These are phyloP conservation scores for Penicillium antarcticum DNA, from an alignment of 495 filamentous ascomycete species.

Conservation along the genomic window DNA sequence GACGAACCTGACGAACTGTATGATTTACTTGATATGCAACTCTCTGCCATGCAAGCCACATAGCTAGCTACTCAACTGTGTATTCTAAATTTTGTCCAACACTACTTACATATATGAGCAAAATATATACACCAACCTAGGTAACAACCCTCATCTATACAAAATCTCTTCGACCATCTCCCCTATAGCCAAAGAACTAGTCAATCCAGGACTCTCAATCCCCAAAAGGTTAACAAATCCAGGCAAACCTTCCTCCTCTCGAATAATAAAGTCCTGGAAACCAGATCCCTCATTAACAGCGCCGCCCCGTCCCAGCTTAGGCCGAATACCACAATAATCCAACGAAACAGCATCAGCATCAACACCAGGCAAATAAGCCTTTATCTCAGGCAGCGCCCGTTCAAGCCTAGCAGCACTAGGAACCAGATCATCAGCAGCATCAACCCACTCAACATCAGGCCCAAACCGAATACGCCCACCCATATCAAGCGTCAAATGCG, in stretches of 20 bases:
- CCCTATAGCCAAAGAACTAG: constrained; percentile 82
- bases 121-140: no score
- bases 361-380: constrained; percentile 72
- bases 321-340: constrained; percentile 89
- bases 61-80: no score
- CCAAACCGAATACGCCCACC: constrained; percentile 85
- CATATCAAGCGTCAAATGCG: constrained; percentile 90
- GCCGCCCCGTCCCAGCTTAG: constrained; percentile 67
- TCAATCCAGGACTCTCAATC: constrained; percentile 94
- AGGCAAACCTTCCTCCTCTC: constrained; percentile 72
- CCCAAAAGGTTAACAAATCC: constrained; percentile 93
- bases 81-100: no score
- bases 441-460: constrained; percentile 93
- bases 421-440: constrained; percentile 54
- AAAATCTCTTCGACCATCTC: constrained; percentile 75
- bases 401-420: constrained; percentile 55
- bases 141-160: constrained; percentile 46
- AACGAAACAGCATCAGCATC: constrained; percentile 62
- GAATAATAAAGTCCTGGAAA: constrained; percentile 84
- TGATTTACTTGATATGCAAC: no score
- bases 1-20: no score
- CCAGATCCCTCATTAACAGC: constrained; percentile 56
- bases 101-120: no score
- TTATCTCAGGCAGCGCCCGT: constrained; percentile 71
- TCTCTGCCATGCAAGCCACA: no score